Evolutionary conservation across 768 basidiomycete species (phyloP).

Genomic region (Lactarius akahatsu): DNA sequence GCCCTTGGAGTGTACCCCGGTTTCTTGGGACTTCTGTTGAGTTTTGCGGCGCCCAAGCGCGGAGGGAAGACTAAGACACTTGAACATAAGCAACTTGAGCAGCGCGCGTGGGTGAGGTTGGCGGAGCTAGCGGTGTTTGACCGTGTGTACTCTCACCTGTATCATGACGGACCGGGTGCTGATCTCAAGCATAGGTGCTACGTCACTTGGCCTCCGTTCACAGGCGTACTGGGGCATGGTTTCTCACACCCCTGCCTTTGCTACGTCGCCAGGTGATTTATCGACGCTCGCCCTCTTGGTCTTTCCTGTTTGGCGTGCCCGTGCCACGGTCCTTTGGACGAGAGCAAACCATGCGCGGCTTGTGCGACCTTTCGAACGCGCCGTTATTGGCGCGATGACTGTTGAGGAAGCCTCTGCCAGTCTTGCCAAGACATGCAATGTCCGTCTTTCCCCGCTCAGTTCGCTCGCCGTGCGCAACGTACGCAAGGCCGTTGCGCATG

Average conservation of each 20-base stretch:
- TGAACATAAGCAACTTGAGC: constrained; percentile 45
- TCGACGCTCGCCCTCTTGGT: constrained; percentile 59
- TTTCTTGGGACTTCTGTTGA: constrained; percentile 39
- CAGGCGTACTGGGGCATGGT: constrained; percentile 58
- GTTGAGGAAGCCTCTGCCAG: constrained; percentile 53
- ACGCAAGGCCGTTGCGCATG: constrained; percentile 50
- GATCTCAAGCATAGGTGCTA: constrained; percentile 31
- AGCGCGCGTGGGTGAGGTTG: constrained; percentile 50
- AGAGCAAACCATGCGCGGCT: constrained; percentile 37
- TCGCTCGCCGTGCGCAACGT: constrained; percentile 52
- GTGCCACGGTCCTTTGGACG: constrained; percentile 48
- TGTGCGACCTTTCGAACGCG: constrained; percentile 48
- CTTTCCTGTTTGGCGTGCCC: constrained; percentile 43
- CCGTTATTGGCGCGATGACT: constrained; percentile 52
- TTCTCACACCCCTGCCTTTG: constrained; percentile 41
- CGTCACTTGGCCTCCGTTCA: constrained; percentile 42
- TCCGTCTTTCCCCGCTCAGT: constrained; percentile 41
- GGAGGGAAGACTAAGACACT: constrained; percentile 34
- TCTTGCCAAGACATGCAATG: constrained; percentile 36
- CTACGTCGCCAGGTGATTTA: constrained; percentile 47
- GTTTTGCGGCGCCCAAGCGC: constrained; percentile 33
- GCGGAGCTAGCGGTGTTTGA: constrained; percentile 48
- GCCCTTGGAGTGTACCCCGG: constrained; percentile 44
- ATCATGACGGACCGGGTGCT: constrained; percentile 3
- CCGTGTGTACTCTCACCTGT: constrained; percentile 32